A percentile compares a stretch with the other conserved stretches of the same genome.
These are phyloP conservation scores for Parathielavia hyrcaniae DNA, from an alignment of 495 filamentous ascomycete genomes.

Conservation along the genomic window DNA sequence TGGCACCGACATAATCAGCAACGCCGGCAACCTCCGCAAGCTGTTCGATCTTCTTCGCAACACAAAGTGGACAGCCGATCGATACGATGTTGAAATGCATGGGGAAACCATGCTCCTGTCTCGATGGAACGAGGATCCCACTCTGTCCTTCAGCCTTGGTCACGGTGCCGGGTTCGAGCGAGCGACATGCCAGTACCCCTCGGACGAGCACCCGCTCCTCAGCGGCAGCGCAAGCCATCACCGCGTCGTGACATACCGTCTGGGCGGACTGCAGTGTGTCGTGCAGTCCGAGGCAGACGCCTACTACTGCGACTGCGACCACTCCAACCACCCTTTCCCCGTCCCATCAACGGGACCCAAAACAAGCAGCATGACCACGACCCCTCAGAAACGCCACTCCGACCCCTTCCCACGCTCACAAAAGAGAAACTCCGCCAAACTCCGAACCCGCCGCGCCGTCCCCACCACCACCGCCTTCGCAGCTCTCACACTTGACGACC, in stretches of 20 bases:
- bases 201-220: constrained; percentile 11
- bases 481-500: constrained; percentile 22
- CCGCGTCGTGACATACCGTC: constrained; percentile 23
- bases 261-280: constrained; percentile 19
- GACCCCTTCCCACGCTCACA: neutral
- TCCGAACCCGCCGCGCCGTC: neutral
- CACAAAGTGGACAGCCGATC: neutral
- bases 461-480: constrained; percentile 4
- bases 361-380: too few relatives aligned
- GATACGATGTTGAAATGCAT: constrained; percentile 23
- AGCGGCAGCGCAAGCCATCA: constrained; percentile 25
- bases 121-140: constrained; percentile 22
- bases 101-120: constrained; percentile 15
- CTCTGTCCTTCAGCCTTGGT: constrained; percentile 6
- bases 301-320: constrained; percentile 19
- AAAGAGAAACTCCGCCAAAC: neutral
- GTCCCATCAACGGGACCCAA: too few relatives aligned
- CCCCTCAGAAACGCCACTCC: neutral
- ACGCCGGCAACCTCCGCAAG: constrained; percentile 25
- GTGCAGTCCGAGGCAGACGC: constrained; percentile 28
- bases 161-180: constrained; percentile 25
- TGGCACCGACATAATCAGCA: constrained; percentile 18
- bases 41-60: constrained; percentile 24
- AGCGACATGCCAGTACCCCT: constrained; percentile 20
- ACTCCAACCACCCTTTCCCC: too few relatives aligned